These are phyloP conservation scores for Thymus mandschuricus DNA, from an alignment of 257 asterid genomes.

Conservation along the genomic window DNA sequence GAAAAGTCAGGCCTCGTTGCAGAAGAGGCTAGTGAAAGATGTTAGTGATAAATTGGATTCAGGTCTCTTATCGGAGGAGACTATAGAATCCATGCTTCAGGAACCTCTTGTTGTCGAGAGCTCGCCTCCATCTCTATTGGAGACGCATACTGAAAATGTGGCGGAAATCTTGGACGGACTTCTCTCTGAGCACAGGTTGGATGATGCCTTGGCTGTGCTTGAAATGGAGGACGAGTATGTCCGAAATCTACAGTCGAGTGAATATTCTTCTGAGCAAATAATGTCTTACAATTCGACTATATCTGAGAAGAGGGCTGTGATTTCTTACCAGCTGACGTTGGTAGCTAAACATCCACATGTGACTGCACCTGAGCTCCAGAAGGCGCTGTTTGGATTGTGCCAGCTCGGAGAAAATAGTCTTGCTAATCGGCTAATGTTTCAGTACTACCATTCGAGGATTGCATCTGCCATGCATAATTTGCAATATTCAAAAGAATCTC, in stretches of 20 bases:
- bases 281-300: constrained; percentile 49
- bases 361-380: constrained; percentile 71
- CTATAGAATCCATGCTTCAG: constrained; percentile 40
- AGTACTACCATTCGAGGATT: constrained; percentile 60
- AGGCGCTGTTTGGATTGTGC: constrained; percentile 59
- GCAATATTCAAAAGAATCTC: constrained; percentile 42
- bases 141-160: constrained; percentile 54
- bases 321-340: constrained; percentile 44
- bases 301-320: constrained; percentile 54
- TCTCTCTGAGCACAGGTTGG: constrained; percentile 60
- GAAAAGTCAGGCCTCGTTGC: constrained; percentile 55
- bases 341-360: constrained; percentile 58
- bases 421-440: constrained; percentile 55
- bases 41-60: constrained; percentile 35
- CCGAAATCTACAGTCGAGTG: constrained; percentile 32
- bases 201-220: constrained; percentile 62
- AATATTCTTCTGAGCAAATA: constrained; percentile 45
- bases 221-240: constrained; percentile 59
- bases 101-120: constrained; percentile 36
- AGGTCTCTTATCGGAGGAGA: constrained; percentile 45
- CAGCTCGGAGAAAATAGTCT: constrained; percentile 53
- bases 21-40: constrained; percentile 48
- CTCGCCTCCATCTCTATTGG: constrained; percentile 45
- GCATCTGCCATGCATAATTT: constrained; percentile 40
- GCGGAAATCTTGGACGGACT: constrained; percentile 63